Evolutionary conservation across 805 yeast genomes (phyloP), one percentile per base, ranked within the genome.

Genomic region (Tetrapisispora taiwanensis): DNA sequence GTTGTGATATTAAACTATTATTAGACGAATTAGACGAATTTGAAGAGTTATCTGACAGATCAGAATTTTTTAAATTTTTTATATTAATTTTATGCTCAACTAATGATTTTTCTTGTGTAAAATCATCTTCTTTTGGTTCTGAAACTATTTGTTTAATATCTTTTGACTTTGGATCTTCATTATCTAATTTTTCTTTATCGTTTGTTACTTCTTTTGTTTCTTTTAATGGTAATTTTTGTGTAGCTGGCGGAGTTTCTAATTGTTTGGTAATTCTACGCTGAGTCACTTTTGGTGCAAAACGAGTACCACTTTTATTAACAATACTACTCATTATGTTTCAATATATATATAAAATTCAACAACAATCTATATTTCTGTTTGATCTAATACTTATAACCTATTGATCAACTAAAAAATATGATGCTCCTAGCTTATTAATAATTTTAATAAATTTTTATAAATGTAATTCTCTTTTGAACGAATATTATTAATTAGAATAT

Each of bases 241-340:
- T 33, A 5, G 33, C 5, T 24, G 24, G 32, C 27, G 60, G 54
- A 28, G 62, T 53, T 7, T 52, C 54, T 18, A 51, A 49, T 1
- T 66, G 58, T 2, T 56, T 46, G 1, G 56, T 56, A 20, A 67
- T 57, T 42, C 74, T 65, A 52, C 73, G 69, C 46, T 68, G 69
- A 40, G 62, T 70, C 10, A 67, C 53, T 48, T 79, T 80, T 2
- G 88, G 88, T n/a, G 73, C 69, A 61, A 82, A 82, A 45, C 82
- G 76, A 12, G 82, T 73, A 22, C 79, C 74, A 41, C 78, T 70
- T 53, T 76, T 76, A 48, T 75, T 63, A 7, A 63, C 64, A 20
- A 60, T 58, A 49, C 67, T 63, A 57, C 68, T 63, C 68, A 63
- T 63, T 7, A 19, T 34, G 10, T 24, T n/a, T 27, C 10, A n/a